These are phyloP conservation scores for Thuja plicata DNA, from an alignment of 83 land plant species.

Conservation along the genomic window DNA sequence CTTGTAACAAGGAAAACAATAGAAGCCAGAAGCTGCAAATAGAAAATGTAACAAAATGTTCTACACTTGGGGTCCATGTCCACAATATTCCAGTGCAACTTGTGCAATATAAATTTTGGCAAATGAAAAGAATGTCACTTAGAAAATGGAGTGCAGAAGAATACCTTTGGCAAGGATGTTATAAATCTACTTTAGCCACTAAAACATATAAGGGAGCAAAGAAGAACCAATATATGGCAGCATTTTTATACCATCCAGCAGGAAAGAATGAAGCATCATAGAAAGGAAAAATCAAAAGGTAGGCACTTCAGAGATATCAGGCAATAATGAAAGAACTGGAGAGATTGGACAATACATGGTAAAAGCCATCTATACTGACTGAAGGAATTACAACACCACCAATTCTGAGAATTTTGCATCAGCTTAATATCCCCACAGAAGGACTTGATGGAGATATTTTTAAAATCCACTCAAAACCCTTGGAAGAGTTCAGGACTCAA, in stretches of 20 bases:
- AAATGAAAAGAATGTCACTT: neutral
- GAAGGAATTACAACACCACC: no score
- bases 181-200: neutral
- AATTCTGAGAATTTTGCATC: no score
- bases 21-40: neutral
- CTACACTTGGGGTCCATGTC: neutral
- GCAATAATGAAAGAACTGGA: no score
- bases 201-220: neutral
- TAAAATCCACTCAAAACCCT: no score
- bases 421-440: no score
- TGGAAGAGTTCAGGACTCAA: no score
- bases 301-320: neutral
- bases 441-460: no score
- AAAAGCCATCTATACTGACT: no score
- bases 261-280: neutral
- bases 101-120: neutral
- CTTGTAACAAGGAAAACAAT: neutral
- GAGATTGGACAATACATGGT: no score
- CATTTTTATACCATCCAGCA: neutral
- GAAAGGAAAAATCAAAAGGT: neutral
- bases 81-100: neutral
- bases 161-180: neutral
- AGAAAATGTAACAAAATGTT: neutral
- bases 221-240: neutral
- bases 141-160: neutral